phyloP scores from a whole-genome alignment of 164 flowering plant genomes.

The Berberis vulgaris region DNA sequence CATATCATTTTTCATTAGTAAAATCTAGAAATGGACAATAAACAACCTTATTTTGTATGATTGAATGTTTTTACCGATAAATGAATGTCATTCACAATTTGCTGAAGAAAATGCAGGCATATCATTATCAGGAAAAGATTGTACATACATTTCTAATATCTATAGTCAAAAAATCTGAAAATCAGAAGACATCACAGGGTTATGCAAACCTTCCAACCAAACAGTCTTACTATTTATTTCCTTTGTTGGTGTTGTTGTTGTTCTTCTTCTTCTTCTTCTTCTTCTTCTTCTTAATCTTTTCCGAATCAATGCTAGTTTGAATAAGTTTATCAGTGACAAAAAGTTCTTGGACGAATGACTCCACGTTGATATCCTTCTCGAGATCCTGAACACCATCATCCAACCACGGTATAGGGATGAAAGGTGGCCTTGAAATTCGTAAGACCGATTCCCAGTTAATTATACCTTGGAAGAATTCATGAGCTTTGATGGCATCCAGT shows the following conservation, averaged over 20 bases:
- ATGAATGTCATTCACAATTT: too few species aligned
- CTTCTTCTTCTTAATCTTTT: conserved; percentile 20
- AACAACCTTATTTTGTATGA: too few species aligned
- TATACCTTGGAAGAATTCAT: conserved; percentile 47
- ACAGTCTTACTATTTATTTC: not conserved
- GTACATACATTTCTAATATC: too few species aligned
- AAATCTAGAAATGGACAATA: too few species aligned
- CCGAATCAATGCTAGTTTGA: too few species aligned
- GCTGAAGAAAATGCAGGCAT: too few species aligned
- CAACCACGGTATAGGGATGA: conserved; percentile 31
- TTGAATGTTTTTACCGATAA: too few species aligned
- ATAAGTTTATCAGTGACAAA: too few species aligned
- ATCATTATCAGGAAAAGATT: too few species aligned
- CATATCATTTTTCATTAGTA: too few species aligned
- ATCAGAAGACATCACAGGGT: conserved; percentile 4
- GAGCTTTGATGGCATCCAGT: conserved; percentile 53
- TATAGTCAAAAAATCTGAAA: conserved; percentile 14
- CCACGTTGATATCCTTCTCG: too few species aligned
- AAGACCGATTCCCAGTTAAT: conserved; percentile 50
- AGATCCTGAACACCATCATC: not conserved
- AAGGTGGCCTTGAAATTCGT: conserved; percentile 58
- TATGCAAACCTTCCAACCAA: conserved; percentile 13
- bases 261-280: conserved; percentile 1
- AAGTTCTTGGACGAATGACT: too few species aligned
- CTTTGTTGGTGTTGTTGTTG: not conserved